Evolutionary conservation across 495 filamentous ascomycete species (phyloP), one percentile per base, ranked within the genome.

Genomic region (Neurospora sp.): DNA sequence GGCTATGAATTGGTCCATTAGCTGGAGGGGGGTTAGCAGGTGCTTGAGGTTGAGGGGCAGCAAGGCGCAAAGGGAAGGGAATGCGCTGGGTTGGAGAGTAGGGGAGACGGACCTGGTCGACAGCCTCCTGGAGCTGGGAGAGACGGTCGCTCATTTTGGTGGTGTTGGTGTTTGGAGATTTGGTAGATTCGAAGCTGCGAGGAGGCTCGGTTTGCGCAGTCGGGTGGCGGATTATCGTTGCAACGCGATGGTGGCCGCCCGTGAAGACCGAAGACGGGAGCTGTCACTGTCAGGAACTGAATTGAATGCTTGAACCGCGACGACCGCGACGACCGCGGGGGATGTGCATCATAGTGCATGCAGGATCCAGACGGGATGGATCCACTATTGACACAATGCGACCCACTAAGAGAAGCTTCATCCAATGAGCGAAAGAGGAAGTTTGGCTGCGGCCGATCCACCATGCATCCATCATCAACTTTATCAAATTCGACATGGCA

Each of bases 71-170:
- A 61, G 4, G 44, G 44, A 37, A 68, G n/a, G 22, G 72, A 12
- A 27, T 27, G 38, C 20, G 27, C 27, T 27, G 31, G 31, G 31
- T 31, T 31, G 31, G 31, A 40, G 20, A 12, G 5, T 20, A 27
- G 8, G 27, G 65, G 22, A 73, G 73, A 59, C 84, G 5, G 41
- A 95, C 93, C 85, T 97, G 90, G 80, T 98, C 95, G 71, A 97
- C 91, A 79, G 93, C 92, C 80, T 97, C 94, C 85, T 99, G 96
- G 48, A 99, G 87, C 80, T 98, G 94, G 5, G 96, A 97, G 46
- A 99, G 88, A 59, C 91, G 88, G 81, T 99, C 96, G 0, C 91
- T 92, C 95, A 97, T 98, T 71, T 68, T 83, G 77, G 44, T 42
- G 11, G 37, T 22, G 8, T 39, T 31, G 20, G 48, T 59, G 39